Base-by-base conservation (phyloP, 1,139 yeast species). In the Kodamaea ohmeri region DNA sequence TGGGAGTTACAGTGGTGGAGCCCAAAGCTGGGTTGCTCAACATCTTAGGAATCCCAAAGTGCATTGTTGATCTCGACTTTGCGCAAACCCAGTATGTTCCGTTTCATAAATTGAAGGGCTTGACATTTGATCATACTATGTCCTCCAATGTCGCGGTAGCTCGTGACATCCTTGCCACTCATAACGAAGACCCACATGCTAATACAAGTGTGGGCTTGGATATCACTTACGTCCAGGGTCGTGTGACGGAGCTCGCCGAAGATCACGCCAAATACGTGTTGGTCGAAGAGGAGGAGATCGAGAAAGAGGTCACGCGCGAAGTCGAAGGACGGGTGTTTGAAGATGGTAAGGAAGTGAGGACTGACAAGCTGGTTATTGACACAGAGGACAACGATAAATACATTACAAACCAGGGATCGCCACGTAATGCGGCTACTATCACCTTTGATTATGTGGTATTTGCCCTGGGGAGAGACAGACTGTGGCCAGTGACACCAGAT, bases 401-500 rank as follows among this genome's bases (percentile, higher is more conserved):
- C 22, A 6, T 9, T 6, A 20, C 9, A 20, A 9, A 20, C 22
- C 8, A 20, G 22, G 26, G 8, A 9, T n/a, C 12, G 30, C 19
- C 16, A 16, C 26, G 17, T 9, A 39, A 41, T 3, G 46, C 42
- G 12, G 60, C 58, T n/a, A 45, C 45, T 1, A 52, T 73, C 15
- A 55, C 55, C n/a, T 77, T 74, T 50, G 78, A 75, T 46, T 75
- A 71, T 44, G 70, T 70, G 16, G 58, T 76, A 4, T 51, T 68
- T 44, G 78, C 80, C 3, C 56, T 74, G 2, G 83, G 83, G 1
- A 55, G 80, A 50, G 63, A 73, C 42, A 56, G 81, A 42, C 55
- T 58, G 31, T 76, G 78, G 78, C 83, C 82, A 9, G 67, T 75
- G 25, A 74, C 77, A 15, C 82, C 82, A 1, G 46, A 49, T 19